Percentiles rank a stretch among this genome's conserved stretches.
phyloP scores from a whole-genome alignment of 345 rosid genomes.

The Mallotus nudiflorus region DNA sequence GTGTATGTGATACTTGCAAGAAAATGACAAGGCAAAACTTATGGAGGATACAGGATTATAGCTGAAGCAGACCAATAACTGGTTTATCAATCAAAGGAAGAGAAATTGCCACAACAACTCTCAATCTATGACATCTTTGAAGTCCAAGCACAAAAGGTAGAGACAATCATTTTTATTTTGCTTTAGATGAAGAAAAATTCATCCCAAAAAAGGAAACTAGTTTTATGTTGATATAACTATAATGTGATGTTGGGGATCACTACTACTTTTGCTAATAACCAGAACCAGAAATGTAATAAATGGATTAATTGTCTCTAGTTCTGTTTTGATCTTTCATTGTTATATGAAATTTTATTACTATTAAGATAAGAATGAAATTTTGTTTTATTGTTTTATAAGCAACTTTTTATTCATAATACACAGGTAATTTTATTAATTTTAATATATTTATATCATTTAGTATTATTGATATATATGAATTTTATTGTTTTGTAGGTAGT shows the following conservation, averaged over 20 bases:
- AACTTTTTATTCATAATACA: too few species aligned
- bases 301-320: too few species aligned
- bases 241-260: conserved; percentile 18
- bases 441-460: too few species aligned
- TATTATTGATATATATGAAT: too few species aligned
- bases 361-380: too few species aligned
- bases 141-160: conserved; percentile 93
- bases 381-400: too few species aligned
- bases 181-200: background rate
- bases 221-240: conserved; percentile 18
- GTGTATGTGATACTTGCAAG: conserved; percentile 42
- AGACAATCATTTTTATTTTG: background rate
- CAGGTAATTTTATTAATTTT: too few species aligned
- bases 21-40: conserved; percentile 96
- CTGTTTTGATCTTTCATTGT: too few species aligned
- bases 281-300: conserved; percentile 23
- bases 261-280: conserved; percentile 36
- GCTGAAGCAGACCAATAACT: conserved; percentile 96
- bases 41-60: conserved; percentile 98
- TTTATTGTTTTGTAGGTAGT: too few species aligned
- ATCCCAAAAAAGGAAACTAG: conserved; percentile 3
- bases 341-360: too few species aligned
- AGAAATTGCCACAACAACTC: conserved; percentile 97
- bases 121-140: conserved; percentile 82
- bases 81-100: conserved; percentile 99